A percentile compares a stretch with the other conserved stretches of the same genome.
These are phyloP conservation scores for Spathaspora girioi DNA, from an alignment of 805 yeast genomes.

Conservation along the genomic window DNA sequence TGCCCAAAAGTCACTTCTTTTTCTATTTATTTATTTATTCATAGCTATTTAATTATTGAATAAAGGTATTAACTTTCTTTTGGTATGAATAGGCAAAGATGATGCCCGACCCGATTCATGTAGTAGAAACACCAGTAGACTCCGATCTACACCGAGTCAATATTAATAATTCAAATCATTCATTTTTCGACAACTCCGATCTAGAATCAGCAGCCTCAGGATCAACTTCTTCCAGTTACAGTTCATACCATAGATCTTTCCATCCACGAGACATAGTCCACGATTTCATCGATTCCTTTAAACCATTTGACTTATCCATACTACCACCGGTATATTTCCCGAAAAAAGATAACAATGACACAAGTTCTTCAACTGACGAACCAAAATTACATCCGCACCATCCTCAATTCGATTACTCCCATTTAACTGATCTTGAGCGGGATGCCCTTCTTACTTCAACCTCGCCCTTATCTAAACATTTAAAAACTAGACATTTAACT, in stretches of 20 bases:
- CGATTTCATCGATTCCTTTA: constrained; percentile 19
- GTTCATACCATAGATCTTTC: not conserved
- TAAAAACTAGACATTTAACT: constrained; percentile 65
- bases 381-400: constrained; percentile 14
- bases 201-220: not conserved
- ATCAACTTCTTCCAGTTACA: not conserved
- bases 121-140: not conserved
- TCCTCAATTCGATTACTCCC: constrained; percentile 25
- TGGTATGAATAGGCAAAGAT: not conserved
- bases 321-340: constrained; percentile 10
- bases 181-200: not conserved
- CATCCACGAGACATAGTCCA: constrained; percentile 1
- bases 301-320: constrained; percentile 24
- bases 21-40: too few relatives aligned
- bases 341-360: not conserved
- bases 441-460: constrained; percentile 40
- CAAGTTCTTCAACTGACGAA: not conserved
- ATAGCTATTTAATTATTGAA: too few relatives aligned
- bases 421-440: constrained; percentile 24
- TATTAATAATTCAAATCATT: not conserved
- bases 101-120: not conserved
- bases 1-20: not conserved
- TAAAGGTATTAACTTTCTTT: too few relatives aligned
- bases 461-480: constrained; percentile 46
- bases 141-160: not conserved